Conservation (phyloP, 805 yeast genomes). For the Kodamaea neixiangensis region DNA sequence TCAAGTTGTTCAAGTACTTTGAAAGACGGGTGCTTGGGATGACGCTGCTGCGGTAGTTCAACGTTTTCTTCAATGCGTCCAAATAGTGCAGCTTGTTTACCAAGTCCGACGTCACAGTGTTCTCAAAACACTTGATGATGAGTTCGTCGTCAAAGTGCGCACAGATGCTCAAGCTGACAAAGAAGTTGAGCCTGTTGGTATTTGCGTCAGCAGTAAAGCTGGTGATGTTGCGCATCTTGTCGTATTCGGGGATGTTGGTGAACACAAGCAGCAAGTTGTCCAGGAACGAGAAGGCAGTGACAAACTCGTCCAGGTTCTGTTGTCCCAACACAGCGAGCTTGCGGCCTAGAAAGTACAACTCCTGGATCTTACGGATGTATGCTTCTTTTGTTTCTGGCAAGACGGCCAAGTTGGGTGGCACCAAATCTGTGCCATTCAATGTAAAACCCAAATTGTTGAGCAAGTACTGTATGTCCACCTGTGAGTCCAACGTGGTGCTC, state of each 20-base stretch:
- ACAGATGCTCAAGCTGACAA: slow-evolving; percentile 31
- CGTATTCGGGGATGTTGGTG: slow-evolving; percentile 38
- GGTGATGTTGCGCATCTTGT: slow-evolving; percentile 32
- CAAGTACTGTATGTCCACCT: slow-evolving; percentile 57
- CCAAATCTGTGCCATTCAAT: slow-evolving; percentile 32
- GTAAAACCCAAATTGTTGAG: slow-evolving; percentile 49
- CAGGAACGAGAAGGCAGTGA: slow-evolving; percentile 29
- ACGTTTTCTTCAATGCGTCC: slow-evolving; percentile 33
- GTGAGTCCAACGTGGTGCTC: slow-evolving; percentile 55
- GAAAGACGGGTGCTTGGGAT: slow-evolving; percentile 24
- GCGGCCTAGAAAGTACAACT: slow-evolving; percentile 45
- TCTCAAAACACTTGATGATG: slow-evolving; percentile 42
- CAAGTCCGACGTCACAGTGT: slow-evolving; percentile 35
- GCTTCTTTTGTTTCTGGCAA: slow-evolving; percentile 44
- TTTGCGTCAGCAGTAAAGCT: slow-evolving; percentile 19
- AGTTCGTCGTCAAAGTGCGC: slow-evolving; percentile 41
- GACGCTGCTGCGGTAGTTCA: slow-evolving; percentile 13
- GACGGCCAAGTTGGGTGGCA: slow-evolving; percentile 48
- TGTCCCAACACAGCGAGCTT: slow-evolving; percentile 14
- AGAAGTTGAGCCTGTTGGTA: slow-evolving; percentile 27
- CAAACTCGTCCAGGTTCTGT: slow-evolving; percentile 23
- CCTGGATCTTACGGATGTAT: slow-evolving; percentile 55
- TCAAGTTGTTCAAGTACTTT: slow-evolving; percentile 29
- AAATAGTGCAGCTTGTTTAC: slow-evolving; percentile 36
- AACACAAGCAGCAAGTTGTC: slow-evolving; percentile 36